phyloP scores from a whole-genome alignment of 2,329 filamentous ascomycete species.

The Exophiala sp. region DNA sequence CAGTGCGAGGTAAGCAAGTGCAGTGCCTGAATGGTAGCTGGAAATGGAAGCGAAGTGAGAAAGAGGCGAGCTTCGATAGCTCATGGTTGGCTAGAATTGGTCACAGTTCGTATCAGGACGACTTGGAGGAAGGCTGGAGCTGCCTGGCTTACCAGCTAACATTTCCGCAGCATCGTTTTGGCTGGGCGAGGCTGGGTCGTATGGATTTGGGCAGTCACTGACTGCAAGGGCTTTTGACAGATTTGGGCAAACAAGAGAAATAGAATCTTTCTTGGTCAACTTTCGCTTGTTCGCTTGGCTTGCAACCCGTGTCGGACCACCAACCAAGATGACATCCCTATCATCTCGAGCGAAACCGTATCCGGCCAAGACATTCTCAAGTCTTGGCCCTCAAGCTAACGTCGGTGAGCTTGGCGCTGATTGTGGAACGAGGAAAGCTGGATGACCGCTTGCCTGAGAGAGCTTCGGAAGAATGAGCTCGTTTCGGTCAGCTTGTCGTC shows the following conservation, averaged over 20 bases:
- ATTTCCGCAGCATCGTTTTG: neutral
- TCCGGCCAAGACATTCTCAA: too few species aligned
- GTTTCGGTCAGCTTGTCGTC: too few species aligned
- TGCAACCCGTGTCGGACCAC: too few species aligned
- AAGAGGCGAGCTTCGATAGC: neutral
- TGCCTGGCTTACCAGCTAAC: constrained; percentile 1
- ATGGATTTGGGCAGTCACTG: constrained; percentile 1
- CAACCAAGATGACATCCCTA: too few species aligned
- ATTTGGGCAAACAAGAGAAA: neutral
- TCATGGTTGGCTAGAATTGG: neutral
- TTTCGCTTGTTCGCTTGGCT: neutral
- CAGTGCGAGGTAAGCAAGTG: neutral
- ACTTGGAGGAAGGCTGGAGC: neutral
- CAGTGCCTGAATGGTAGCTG: neutral
- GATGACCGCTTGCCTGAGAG: too few species aligned
- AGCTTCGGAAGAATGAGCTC: too few species aligned
- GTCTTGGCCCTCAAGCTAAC: too few species aligned
- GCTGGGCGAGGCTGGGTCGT: neutral
- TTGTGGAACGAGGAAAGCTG: too few species aligned
- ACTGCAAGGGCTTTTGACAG: neutral
- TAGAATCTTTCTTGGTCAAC: neutral
- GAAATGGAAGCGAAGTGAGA: neutral
- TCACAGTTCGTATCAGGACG: neutral
- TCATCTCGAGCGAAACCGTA: too few species aligned
- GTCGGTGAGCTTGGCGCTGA: too few species aligned